Percentiles rank a stretch among this genome's conserved stretches.
Evolutionary conservation across 208 protist species (phyloP).

Genomic region (Trypanosoma scelopori): DNA sequence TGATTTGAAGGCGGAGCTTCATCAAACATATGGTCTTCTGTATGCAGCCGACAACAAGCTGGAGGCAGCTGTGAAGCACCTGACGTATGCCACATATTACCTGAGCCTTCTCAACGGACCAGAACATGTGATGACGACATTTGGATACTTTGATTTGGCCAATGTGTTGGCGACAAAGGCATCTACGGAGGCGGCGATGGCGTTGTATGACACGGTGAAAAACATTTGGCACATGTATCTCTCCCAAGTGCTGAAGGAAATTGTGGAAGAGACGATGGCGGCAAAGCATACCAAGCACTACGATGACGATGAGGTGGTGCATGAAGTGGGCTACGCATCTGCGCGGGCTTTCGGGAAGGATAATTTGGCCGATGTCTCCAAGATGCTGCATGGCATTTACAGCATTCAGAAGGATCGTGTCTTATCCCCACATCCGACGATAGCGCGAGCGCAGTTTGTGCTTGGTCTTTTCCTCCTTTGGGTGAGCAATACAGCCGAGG

Average conservation of each 20-base stretch:
- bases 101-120: conserved; percentile 80
- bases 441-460: conserved; percentile 70
- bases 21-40: conserved; percentile 88
- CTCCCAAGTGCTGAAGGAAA: conserved; percentile 43
- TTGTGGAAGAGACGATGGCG: conserved; percentile 49
- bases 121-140: conserved; percentile 77
- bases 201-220: conserved; percentile 84
- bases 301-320: conserved; percentile 49
- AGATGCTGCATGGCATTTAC: conserved; percentile 86
- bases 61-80: conserved; percentile 77
- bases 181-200: conserved; percentile 85
- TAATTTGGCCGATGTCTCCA: conserved; percentile 79
- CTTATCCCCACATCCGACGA: conserved; percentile 57
- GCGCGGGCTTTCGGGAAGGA: conserved; percentile 71
- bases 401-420: conserved; percentile 85
- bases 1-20: conserved; percentile 77
- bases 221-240: conserved; percentile 83
- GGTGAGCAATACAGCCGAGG: conserved; percentile 61
- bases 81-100: conserved; percentile 87
- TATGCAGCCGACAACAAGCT: conserved; percentile 85
- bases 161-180: conserved; percentile 90
- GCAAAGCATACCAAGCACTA: conserved; percentile 67
- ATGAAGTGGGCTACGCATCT: conserved; percentile 55
- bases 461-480: conserved; percentile 85
- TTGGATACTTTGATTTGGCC: conserved; percentile 90